Percentiles rank a stretch among this genome's conserved stretches.
These are phyloP conservation scores for Myriosclerotinia curreyana DNA, from an alignment of 2,329 filamentous ascomycete species.

Conservation along the genomic window DNA sequence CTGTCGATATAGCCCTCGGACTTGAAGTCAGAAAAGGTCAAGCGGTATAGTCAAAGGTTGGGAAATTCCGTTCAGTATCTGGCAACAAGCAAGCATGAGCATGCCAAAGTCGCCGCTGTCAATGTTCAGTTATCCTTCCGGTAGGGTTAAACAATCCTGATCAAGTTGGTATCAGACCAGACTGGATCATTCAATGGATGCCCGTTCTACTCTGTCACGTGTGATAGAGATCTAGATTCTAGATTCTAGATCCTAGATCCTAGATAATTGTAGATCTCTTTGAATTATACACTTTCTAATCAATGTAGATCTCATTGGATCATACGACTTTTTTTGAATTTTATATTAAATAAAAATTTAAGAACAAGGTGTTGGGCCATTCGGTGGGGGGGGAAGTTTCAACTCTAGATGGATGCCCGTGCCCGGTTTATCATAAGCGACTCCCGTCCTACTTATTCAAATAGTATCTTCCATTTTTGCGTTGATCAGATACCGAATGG, in stretches of 20 bases:
- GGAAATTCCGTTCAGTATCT: background rate
- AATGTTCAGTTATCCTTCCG: background rate
- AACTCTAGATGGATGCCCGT: conserved; percentile 13
- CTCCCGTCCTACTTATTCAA: background rate
- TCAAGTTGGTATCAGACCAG: too few species aligned
- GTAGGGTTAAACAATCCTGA: background rate
- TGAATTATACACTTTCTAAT: conserved; percentile 3
- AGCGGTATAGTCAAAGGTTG: background rate
- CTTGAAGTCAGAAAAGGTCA: background rate
- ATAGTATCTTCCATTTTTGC: background rate
- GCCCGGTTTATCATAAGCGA: conserved; percentile 18
- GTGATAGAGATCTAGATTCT: background rate
- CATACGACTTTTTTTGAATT: conserved; percentile 7
- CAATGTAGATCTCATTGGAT: conserved; percentile 8
- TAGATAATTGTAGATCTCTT: background rate
- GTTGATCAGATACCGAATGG: conserved; percentile 11
- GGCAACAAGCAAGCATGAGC: background rate
- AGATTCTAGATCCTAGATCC: background rate
- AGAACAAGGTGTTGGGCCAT: conserved; percentile 19
- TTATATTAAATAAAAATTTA: too few species aligned
- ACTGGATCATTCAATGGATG: background rate
- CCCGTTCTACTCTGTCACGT: background rate
- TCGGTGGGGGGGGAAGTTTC: conserved; percentile 22
- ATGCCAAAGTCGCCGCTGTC: background rate
- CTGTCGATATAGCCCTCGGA: background rate